phyloP scores from a whole-genome alignment of 208 protist genomes.

The Entamoeba invadens region DNA sequence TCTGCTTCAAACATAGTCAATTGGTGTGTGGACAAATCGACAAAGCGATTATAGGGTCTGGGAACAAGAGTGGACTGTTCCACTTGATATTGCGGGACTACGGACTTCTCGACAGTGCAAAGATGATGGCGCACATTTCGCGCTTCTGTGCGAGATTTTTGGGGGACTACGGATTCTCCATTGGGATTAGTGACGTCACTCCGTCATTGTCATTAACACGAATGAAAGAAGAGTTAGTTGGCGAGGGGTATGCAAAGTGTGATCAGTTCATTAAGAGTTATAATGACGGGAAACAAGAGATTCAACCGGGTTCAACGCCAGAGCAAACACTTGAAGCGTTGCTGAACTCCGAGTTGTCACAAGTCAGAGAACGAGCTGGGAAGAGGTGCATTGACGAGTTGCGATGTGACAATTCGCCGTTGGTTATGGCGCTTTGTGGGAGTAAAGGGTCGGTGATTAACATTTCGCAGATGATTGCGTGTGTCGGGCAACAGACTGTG shows the following conservation, averaged over 20 bases:
- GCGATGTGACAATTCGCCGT: conserved; percentile 72
- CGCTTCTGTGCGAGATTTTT: conserved; percentile 66
- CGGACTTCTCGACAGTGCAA: conserved; percentile 57
- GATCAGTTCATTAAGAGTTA: conserved; percentile 69
- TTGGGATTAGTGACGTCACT: conserved; percentile 80
- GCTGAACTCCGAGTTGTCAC: conserved; percentile 77
- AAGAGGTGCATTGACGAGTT: conserved; percentile 76
- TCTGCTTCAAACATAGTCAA: conserved; percentile 61
- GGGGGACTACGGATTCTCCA: conserved; percentile 77
- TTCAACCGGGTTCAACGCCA: conserved; percentile 70
- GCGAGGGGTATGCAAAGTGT: conserved; percentile 65
- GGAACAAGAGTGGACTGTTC: conserved; percentile 64
- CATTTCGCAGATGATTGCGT: conserved; percentile 94
- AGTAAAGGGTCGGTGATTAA: conserved; percentile 91
- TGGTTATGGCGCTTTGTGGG: conserved; percentile 95
- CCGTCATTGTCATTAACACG: conserved; percentile 62
- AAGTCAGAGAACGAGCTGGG: conserved; percentile 84
- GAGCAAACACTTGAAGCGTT: conserved; percentile 71
- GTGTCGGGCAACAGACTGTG: conserved; percentile 94
- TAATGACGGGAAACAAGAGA: conserved; percentile 62
- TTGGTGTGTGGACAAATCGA: conserved; percentile 82
- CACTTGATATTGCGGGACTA: conserved; percentile 68
- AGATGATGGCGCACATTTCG: conserved; percentile 75
- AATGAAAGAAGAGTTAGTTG: conserved; percentile 70
- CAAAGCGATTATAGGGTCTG: conserved; percentile 78